phyloP scores from a whole-genome alignment of 768 basidiomycete species.

The Kwoniella newhampshirensis region DNA sequence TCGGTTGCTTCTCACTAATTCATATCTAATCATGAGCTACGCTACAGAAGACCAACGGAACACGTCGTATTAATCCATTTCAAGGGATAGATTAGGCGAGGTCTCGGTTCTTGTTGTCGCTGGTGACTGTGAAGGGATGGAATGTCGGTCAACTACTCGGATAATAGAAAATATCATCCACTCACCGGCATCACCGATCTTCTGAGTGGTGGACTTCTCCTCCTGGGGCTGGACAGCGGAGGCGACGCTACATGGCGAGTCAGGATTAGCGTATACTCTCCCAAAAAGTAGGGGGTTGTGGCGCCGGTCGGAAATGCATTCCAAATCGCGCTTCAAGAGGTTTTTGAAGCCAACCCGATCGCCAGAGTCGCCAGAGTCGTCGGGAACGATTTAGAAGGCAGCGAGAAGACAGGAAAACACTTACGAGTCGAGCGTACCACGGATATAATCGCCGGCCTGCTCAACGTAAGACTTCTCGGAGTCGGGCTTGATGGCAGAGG shows the following conservation, averaged over 20 bases:
- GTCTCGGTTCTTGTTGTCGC: slow-evolving; percentile 45
- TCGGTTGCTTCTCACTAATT: background rate
- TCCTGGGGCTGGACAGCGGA: slow-evolving; percentile 45
- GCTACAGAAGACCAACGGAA: background rate
- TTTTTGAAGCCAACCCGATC: background rate
- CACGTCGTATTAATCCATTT: background rate
- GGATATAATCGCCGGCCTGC: slow-evolving; percentile 36
- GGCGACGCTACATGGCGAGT: slow-evolving; percentile 20
- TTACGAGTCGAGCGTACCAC: slow-evolving; percentile 39
- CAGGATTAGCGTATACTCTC: background rate
- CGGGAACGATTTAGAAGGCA: too few species aligned
- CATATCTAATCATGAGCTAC: background rate
- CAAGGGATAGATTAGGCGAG: slow-evolving; percentile 18
- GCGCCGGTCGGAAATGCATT: too few species aligned
- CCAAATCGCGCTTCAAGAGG: too few species aligned
- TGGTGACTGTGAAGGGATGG: slow-evolving; percentile 18
- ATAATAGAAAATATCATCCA: background rate
- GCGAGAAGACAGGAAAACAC: slow-evolving; percentile 3
- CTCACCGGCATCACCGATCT: slow-evolving; percentile 42
- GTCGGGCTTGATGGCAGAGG: slow-evolving; percentile 43
- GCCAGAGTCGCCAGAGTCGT: background rate
- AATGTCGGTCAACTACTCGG: background rate
- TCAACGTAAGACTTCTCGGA: slow-evolving; percentile 43
- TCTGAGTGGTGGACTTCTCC: slow-evolving; percentile 49
- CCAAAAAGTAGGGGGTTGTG: too few species aligned